Percentiles rank a stretch among this genome's conserved stretches.
Conservation (phyloP, 768 basidiomycete genomes). For the Collybiopsis confluens region DNA sequence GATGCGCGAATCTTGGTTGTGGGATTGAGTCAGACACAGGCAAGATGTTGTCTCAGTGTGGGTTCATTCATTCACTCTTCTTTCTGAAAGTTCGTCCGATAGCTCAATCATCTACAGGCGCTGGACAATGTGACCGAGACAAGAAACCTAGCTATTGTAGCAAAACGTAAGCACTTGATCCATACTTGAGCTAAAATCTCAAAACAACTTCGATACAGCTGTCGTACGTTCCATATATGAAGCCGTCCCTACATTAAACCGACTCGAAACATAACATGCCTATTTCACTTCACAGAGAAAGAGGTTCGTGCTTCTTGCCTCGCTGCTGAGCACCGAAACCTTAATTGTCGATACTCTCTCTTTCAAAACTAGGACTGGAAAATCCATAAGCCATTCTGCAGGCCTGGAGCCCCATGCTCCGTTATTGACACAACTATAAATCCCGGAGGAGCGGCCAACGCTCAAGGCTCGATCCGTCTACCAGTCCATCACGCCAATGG, state of each 20-base stretch:
- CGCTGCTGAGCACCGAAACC: background rate
- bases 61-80: slow-evolving; percentile 5
- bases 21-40: slow-evolving; percentile 23
- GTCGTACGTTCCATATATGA: too few species aligned
- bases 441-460: background rate
- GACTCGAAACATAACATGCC: background rate
- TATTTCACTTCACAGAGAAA: background rate
- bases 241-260: too few species aligned
- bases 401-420: slow-evolving; percentile 25
- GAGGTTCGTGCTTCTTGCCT: background rate
- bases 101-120: slow-evolving; percentile 13
- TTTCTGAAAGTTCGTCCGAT: background rate
- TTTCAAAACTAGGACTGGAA: slow-evolving; percentile 29
- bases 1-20: slow-evolving; percentile 23
- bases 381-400: slow-evolving; percentile 32
- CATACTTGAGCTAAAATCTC: background rate
- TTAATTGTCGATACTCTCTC: background rate
- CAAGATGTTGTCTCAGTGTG: slow-evolving; percentile 20
- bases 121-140: slow-evolving; percentile 25
- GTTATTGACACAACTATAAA: slow-evolving; percentile 16
- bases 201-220: background rate
- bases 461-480: slow-evolving; percentile 19
- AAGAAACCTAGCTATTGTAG: slow-evolving; percentile 30
- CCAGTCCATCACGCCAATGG: slow-evolving; percentile 22
- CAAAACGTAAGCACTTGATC: slow-evolving; percentile 21